Evolutionary conservation across 2,329 filamentous ascomycete genomes (phyloP).

Genomic region (Drechslerella dactyloides): DNA sequence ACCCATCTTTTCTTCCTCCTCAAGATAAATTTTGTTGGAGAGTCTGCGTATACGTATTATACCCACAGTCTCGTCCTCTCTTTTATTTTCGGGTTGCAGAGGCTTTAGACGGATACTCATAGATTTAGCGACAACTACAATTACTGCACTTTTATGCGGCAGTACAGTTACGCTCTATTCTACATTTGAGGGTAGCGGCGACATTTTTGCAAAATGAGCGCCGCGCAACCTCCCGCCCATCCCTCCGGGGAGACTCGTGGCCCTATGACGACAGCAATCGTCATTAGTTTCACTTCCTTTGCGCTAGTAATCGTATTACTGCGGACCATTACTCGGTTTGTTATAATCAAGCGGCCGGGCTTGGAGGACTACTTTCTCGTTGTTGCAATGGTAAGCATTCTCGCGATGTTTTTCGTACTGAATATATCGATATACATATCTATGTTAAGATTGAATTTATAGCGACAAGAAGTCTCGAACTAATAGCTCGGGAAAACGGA

Average conservation of each 20-base stretch:
- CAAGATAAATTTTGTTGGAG: constrained; percentile 2
- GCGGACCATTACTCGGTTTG: constrained; percentile 32
- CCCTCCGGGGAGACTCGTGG: constrained; percentile 35
- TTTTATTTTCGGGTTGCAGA: neutral
- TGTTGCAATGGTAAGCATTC: constrained; percentile 28
- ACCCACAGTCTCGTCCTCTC: constrained; percentile 6
- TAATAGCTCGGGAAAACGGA: no score
- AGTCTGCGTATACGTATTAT: no score
- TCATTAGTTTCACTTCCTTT: constrained; percentile 37
- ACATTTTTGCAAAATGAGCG: constrained; percentile 20
- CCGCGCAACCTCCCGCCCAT: constrained; percentile 6
- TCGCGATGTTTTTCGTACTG: neutral
- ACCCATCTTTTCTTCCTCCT: constrained; percentile 15
- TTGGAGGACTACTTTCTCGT: constrained; percentile 45
- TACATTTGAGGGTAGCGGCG: neutral
- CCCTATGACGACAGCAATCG: constrained; percentile 42
- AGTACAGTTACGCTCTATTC: neutral
- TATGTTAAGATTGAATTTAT: neutral
- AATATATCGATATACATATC: no score
- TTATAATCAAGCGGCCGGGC: constrained; percentile 37
- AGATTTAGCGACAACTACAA: no score
- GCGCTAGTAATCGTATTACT: constrained; percentile 22
- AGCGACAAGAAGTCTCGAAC: no score
- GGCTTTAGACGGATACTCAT: no score
- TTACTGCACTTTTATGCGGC: neutral